Evolutionary conservation across 2,329 filamentous ascomycete species (phyloP).

Genomic region (Aspergillus aculeatinus): DNA sequence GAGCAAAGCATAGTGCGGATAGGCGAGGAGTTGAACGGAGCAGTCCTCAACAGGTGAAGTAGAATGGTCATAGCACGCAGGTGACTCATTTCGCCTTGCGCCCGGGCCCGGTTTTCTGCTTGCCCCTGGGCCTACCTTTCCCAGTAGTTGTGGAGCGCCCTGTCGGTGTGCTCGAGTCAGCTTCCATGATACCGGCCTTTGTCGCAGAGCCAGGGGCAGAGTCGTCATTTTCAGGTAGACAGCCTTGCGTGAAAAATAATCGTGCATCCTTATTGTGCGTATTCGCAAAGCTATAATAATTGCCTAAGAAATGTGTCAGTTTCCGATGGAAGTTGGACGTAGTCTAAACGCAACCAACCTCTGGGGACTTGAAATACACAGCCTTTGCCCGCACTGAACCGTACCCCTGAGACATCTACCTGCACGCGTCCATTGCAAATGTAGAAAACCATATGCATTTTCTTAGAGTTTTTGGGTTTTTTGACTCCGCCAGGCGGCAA

Average conservation of each 20-base stretch:
- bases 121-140: conserved; percentile 35
- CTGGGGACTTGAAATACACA: conserved; percentile 93
- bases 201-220: conserved; percentile 25
- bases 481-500: conserved; percentile 81
- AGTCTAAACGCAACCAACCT: conserved; percentile 60
- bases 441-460: conserved; percentile 97
- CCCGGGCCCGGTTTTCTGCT: conserved; percentile 28
- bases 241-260: conserved; percentile 91
- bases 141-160: conserved; percentile 16
- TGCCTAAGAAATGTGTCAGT: conserved; percentile 59
- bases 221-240: conserved; percentile 52
- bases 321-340: neutral
- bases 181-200: conserved; percentile 25
- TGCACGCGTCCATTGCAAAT: conserved; percentile 79
- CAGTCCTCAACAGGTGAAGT: neutral
- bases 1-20: neutral
- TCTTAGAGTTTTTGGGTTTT: conserved; percentile 84
- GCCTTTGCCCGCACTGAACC: conserved; percentile 79
- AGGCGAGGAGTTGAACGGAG: neutral
- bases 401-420: conserved; percentile 60
- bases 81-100: conserved; percentile 1
- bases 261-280: conserved; percentile 69
- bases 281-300: conserved; percentile 89
- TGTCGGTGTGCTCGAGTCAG: conserved; percentile 19
- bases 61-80: neutral